Base-by-base conservation (phyloP, 2,329 filamentous ascomycete genomes). In the Neopestalotiopsis sp. region DNA sequence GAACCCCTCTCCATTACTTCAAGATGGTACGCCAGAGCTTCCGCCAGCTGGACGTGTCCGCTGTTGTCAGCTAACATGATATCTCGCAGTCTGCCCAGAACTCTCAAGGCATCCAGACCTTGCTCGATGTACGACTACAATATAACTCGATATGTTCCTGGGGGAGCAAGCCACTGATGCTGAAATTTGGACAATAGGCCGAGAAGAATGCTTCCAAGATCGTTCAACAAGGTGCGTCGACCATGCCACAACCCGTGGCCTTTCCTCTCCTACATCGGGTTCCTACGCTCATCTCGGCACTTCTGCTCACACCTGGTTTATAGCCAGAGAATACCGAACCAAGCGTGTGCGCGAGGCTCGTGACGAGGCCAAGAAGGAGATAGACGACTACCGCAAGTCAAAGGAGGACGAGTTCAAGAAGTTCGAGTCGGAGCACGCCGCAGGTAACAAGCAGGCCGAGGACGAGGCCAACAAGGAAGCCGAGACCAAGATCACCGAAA, bases 181-280 rank as follows among this genome's bases (percentile, higher is more conserved):
- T 14, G 3, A 7, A 20, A 24, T 42, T 10, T 2, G 4, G 17
- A 28, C 9, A 67, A 74, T 75, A 98, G 95, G 95, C 96, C 77
- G 96, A 99, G 89, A 92, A 94, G 83, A 95, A 98, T 83, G 96
- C 96, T 71, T 95, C 97, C 84, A 98, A 98, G 89, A 99, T 99
- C 81, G 95, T 99, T 69, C 95, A 98, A 83, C 94, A 96, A 89
- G 93, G 95, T 97, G 82, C 70, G 85, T 81, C 49, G 13, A 4
- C 34, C 34, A 38, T 38, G 34, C 24, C 24, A 38, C 34, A 7
- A 1, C n/a, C 20, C 49, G 30, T 20, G 14, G 49, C 60, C 30
- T 52, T n/a, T 14, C 56, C 34, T 24, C 45, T n/a, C 38, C 4
- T 58, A n/a, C 66, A 17, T 28, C 10, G n/a, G 4, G 6, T 24